A percentile compares a stretch with the other conserved stretches of the same genome.
These are phyloP conservation scores for Yamadazyma triangularis DNA, from an alignment of 1,139 yeast species.

Conservation along the genomic window DNA sequence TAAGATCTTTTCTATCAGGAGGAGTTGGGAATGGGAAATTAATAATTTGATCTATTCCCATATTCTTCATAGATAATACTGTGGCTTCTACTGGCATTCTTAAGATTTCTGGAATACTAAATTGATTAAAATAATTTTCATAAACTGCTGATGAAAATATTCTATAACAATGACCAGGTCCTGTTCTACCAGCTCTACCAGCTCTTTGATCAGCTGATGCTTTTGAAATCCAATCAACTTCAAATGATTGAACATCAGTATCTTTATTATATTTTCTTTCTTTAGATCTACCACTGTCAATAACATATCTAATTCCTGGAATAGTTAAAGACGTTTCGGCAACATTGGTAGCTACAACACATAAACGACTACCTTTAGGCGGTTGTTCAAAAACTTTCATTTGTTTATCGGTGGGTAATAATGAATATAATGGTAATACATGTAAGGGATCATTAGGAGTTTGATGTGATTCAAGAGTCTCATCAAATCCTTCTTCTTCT, in stretches of 20 bases:
- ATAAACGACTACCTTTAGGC: constrained; percentile 79
- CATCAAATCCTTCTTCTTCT: constrained; percentile 92
- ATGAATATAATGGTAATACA: constrained; percentile 87
- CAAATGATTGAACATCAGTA: constrained; percentile 91
- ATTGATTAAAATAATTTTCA: constrained; percentile 79
- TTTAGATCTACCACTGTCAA: constrained; percentile 92
- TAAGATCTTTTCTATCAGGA: constrained; percentile 62
- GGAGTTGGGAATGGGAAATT: constrained; percentile 98
- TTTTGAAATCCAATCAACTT: constrained; percentile 87
- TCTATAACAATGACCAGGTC: constrained; percentile 97
- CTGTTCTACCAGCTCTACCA: constrained; percentile 99
- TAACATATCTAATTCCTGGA: constrained; percentile 92
- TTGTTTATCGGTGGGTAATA: constrained; percentile 89
- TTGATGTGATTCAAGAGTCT: constrained; percentile 69
- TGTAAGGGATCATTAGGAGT: constrained; percentile 77
- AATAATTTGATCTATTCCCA: constrained; percentile 88
- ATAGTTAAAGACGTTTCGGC: constrained; percentile 97
- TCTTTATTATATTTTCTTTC: constrained; percentile 80
- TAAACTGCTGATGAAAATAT: constrained; percentile 92
- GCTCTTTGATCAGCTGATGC: constrained; percentile 95
- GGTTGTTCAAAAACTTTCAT: constrained; percentile 88
- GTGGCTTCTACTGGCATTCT: constrained; percentile 97
- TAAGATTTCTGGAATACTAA: constrained; percentile 83
- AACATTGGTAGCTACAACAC: constrained; percentile 95
- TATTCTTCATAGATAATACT: constrained; percentile 89